Base-by-base conservation (phyloP, 1,284 basidiomycete species). In the Pseudozyma thailandica region DNA sequence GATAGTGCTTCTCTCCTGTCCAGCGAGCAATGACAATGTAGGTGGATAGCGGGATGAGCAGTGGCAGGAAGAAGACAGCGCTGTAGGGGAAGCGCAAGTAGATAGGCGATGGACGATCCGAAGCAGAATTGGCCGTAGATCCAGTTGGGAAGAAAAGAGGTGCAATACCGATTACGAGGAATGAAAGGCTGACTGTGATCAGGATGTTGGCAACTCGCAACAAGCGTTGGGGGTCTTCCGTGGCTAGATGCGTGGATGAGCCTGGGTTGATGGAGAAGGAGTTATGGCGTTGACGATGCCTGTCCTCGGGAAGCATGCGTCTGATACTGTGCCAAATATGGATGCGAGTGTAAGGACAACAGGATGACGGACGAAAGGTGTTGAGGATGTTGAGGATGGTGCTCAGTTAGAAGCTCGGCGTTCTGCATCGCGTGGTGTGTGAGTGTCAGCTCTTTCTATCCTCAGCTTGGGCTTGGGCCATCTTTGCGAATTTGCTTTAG, bases 11-110 rank as follows among this genome's bases (percentile, higher is more conserved):
- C 20, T 77, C 75, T 25, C 73, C 77, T 10, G 76, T 80, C 76
- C 77, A 82, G 25, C 78, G 69, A 16, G 79, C 79, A 35, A 82
- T 80, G 31, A 78, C 69, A 25, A 80, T 25, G 46, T 80, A 82
- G 23, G 66, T 65, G 20, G 76, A 53, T 4, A 81, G 65, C 1
- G 80, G 80, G 7, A 80, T 61, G n/a, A 76, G 41, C 16, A 81
- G 58, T 0, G 79, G 78, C 12, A 74, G 12, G 49, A 78, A 77
- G 56, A 72, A 77, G 39, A 72, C 38, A 23, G 63, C 27, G 53
- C 57, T 76, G 66, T 66, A 58, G 15, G 77, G 77, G 37, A 63
- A 74, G 37, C 35, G 30, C 26, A 77, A 51, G 38, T 65, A 72
- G 48, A 58, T 21, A n/a, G 54, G 42, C 9, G 9, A 4, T 5